A percentile compares a stretch with the other conserved stretches of the same genome.
Conservation (phyloP, 371 early-diverging fungal species). For the Mortierella sp. region DNA sequence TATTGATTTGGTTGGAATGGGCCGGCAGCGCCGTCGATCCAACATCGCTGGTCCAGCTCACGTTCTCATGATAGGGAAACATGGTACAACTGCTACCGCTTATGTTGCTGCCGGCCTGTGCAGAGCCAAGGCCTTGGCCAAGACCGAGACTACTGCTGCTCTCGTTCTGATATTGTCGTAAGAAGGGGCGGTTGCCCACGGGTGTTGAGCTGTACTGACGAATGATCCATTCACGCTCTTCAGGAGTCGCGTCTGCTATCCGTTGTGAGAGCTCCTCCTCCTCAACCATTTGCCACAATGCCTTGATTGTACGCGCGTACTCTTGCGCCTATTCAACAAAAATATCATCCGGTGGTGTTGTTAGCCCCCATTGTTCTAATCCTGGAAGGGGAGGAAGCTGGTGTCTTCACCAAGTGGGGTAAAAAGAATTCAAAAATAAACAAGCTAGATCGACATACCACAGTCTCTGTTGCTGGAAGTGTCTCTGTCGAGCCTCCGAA, state of each 20-base stretch:
- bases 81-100: too few relatives aligned
- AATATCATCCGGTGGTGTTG: background rate
- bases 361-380: background rate
- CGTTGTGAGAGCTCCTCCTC: conserved; percentile 33
- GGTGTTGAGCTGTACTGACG: conserved; percentile 9
- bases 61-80: background rate
- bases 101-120: too few relatives aligned
- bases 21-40: background rate
- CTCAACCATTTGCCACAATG: conserved; percentile 46
- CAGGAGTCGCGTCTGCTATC: conserved; percentile 30
- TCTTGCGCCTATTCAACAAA: conserved; percentile 39
- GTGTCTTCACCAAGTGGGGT: background rate
- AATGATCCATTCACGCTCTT: conserved; percentile 32
- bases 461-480: conserved; percentile 5
- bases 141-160: too few relatives aligned
- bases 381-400: background rate
- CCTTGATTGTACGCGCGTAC: conserved; percentile 51
- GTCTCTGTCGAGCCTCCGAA: conserved; percentile 6
- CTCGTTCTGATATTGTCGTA: too few relatives aligned
- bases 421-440: background rate
- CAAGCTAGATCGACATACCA: conserved; percentile 4
- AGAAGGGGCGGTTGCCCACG: background rate
- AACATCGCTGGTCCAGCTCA: background rate
- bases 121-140: too few relatives aligned
- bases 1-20: too few relatives aligned